Evolutionary conservation across 1,284 basidiomycete genomes (phyloP).

Genomic region (Malassezia sp.): DNA sequence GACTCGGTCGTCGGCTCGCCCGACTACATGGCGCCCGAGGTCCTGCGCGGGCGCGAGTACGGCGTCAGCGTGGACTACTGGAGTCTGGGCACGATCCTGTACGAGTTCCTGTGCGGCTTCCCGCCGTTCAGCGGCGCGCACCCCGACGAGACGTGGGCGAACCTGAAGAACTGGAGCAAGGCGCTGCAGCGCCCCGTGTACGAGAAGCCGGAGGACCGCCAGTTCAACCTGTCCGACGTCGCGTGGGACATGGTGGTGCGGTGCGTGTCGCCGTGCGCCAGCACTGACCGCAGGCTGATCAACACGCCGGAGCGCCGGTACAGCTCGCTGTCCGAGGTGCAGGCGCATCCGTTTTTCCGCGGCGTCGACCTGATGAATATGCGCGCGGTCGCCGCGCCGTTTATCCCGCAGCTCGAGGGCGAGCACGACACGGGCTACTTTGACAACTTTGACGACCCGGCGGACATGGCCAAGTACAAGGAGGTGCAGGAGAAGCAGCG

Average conservation of each 20-base stretch:
- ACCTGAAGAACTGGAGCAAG: slow-evolving; percentile 93
- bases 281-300: too few species aligned
- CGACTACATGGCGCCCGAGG: slow-evolving; percentile 73
- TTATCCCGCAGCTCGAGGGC: slow-evolving; percentile 86
- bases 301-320: slow-evolving; percentile 69
- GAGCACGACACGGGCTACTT: slow-evolving; percentile 94
- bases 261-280: too few species aligned
- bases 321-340: slow-evolving; percentile 62
- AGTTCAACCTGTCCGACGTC: slow-evolving; percentile 87
- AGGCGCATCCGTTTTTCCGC: slow-evolving; percentile 73
- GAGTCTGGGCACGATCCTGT: slow-evolving; percentile 95
- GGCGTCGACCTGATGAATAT: slow-evolving; percentile 65
- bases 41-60: slow-evolving; percentile 86
- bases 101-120: slow-evolving; percentile 77
- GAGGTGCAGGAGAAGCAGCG: slow-evolving; percentile 95
- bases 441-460: slow-evolving; percentile 79
- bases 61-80: slow-evolving; percentile 94
- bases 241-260: slow-evolving; percentile 70
- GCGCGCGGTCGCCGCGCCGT: slow-evolving; percentile 71
- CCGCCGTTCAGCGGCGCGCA: slow-evolving; percentile 93
- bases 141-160: slow-evolving; percentile 97
- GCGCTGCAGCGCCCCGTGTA: slow-evolving; percentile 81
- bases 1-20: slow-evolving; percentile 97
- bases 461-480: slow-evolving; percentile 84
- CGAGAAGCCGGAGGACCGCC: slow-evolving; percentile 85